These are phyloP conservation scores for Botrytis cinerea DNA, from an alignment of 2,329 filamentous ascomycete species.

Conservation along the genomic window DNA sequence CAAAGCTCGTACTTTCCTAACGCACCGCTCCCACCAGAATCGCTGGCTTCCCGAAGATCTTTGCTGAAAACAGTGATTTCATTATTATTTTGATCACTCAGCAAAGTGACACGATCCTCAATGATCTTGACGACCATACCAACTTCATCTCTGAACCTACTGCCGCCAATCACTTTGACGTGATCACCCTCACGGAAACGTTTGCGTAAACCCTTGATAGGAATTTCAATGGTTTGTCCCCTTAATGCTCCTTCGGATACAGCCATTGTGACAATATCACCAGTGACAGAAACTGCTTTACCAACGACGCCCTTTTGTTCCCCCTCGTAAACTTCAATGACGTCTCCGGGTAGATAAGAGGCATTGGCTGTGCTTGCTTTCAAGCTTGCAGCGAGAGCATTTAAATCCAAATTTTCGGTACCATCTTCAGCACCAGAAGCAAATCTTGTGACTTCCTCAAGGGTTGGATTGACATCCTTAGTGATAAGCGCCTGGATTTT, in stretches of 20 bases:
- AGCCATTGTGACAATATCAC: slow-evolving; percentile 86
- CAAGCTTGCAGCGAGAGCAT: slow-evolving; percentile 84
- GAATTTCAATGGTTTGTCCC: slow-evolving; percentile 88
- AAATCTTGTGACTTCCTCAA: slow-evolving; percentile 96
- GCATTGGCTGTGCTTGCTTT: slow-evolving; percentile 81
- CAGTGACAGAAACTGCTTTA: slow-evolving; percentile 80
- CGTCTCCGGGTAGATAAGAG: slow-evolving; percentile 86
- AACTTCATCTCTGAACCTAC: slow-evolving; percentile 90
- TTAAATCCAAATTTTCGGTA: slow-evolving; percentile 88
- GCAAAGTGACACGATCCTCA: slow-evolving; percentile 86
- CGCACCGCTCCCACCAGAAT: slow-evolving; percentile 81
- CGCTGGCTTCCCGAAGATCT: slow-evolving; percentile 88
- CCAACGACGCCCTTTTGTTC: slow-evolving; percentile 92
- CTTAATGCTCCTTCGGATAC: slow-evolving; percentile 80
- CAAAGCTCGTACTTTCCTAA: slow-evolving; percentile 90
- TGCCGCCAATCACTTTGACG: slow-evolving; percentile 97
- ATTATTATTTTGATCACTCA: slow-evolving; percentile 88
- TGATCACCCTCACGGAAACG: slow-evolving; percentile 92
- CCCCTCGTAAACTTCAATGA: slow-evolving; percentile 94
- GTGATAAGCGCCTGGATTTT: slow-evolving; percentile 84
- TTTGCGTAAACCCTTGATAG: slow-evolving; percentile 88
- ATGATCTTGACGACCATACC: slow-evolving; percentile 95
- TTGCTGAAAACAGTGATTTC: slow-evolving; percentile 99
- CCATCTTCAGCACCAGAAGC: slow-evolving; percentile 87
- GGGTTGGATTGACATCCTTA: slow-evolving; percentile 86